phyloP scores from a whole-genome alignment of 441 rosid genomes.

The Arabidopsis lyrata region DNA sequence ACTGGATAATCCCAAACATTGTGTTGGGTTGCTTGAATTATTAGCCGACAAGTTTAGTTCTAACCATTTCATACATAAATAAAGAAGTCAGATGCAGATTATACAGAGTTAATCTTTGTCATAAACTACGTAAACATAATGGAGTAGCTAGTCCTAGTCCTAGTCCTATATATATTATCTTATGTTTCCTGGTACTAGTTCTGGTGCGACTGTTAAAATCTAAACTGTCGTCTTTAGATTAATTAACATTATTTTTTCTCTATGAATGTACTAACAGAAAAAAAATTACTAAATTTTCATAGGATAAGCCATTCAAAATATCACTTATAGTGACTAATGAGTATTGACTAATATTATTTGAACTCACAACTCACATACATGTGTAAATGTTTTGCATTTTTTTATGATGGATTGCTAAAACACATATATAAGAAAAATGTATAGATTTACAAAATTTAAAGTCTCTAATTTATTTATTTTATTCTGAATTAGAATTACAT shows the following conservation, averaged over 20 bases:
- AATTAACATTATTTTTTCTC: not conserved
- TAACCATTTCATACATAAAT: constrained; percentile 16
- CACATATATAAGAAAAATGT: not conserved
- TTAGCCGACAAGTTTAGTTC: constrained; percentile 25
- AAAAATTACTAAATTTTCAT: not conserved
- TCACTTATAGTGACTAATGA: not conserved
- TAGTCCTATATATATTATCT: not conserved
- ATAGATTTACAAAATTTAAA: not conserved
- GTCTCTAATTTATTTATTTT: not conserved
- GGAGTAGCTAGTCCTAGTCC: not conserved
- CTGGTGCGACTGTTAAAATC: not conserved
- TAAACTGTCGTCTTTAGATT: not conserved
- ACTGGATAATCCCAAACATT: not conserved
- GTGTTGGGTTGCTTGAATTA: constrained; percentile 6
- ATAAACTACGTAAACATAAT: constrained; percentile 11
- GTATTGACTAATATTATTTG: not conserved
- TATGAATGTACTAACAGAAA: not conserved
- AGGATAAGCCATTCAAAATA: not conserved
- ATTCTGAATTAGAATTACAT: not conserved
- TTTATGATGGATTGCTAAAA: not conserved
- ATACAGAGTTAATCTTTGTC: not conserved
- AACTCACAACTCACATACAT: not conserved
- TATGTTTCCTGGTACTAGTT: constrained; percentile 3
- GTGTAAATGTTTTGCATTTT: not conserved
- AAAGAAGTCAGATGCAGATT: not conserved